Conservation (phyloP, 2,329 filamentous ascomycete species). For the Huntiella abstrusa region DNA sequence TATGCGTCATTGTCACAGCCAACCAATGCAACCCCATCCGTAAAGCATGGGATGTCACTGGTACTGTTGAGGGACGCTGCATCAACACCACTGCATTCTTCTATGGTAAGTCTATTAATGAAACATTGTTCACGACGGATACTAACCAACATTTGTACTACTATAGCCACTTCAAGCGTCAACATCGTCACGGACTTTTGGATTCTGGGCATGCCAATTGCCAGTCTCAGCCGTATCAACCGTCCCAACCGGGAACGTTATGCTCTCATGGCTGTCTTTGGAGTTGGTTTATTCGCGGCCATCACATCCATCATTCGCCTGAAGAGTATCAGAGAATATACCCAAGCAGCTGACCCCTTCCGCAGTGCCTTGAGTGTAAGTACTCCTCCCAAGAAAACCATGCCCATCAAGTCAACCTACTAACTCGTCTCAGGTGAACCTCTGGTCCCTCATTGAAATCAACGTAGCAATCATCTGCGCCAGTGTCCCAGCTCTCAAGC, state of each 20-base stretch:
- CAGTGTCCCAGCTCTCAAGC: conserved; percentile 30
- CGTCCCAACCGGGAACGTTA: conserved; percentile 30
- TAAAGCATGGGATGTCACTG: conserved; percentile 23
- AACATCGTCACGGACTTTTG: conserved; percentile 29
- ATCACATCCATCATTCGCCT: conserved; percentile 22
- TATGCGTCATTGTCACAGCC: conserved; percentile 22
- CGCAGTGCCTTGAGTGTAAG: conserved; percentile 14
- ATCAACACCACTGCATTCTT: conserved; percentile 24
- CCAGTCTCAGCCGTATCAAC: conserved; percentile 25
- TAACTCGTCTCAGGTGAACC: conserved; percentile 16
- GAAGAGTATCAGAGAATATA: conserved; percentile 22
- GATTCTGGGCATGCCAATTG: conserved; percentile 26
- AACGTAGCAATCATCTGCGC: conserved; percentile 31
- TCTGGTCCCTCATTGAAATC: conserved; percentile 30
- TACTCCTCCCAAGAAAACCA: conserved; percentile 6
- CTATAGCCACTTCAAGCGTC: conserved; percentile 21
- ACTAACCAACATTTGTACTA: neutral
- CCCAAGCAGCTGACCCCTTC: conserved; percentile 20
- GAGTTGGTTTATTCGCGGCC: conserved; percentile 21
- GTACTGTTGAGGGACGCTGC: conserved; percentile 19
- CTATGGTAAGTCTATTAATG: conserved; percentile 18
- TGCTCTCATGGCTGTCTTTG: conserved; percentile 28
- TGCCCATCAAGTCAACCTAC: neutral
- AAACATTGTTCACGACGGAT: neutral
- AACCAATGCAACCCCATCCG: conserved; percentile 24